Evolutionary conservation across 2,329 filamentous ascomycete genomes (phyloP).

Genomic region (Botrytis byssoidea): DNA sequence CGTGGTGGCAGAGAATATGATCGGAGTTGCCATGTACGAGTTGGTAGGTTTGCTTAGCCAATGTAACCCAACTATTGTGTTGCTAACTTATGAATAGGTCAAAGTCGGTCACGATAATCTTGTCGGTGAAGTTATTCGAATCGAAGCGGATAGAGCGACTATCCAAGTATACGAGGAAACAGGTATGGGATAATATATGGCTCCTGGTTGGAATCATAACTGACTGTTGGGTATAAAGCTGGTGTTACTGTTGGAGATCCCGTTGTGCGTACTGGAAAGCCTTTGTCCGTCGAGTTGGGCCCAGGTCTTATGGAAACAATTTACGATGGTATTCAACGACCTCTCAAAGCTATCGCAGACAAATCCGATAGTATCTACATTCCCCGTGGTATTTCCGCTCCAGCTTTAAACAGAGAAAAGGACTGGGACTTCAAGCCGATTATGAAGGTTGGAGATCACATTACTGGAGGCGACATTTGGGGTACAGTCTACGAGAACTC

Average conservation of each 20-base stretch:
- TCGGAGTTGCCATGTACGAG: slow-evolving; percentile 99
- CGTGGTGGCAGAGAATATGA: slow-evolving; percentile 96
- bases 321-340: slow-evolving; percentile 98
- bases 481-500: slow-evolving; percentile 95
- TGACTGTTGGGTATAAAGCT: slow-evolving; percentile 51
- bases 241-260: slow-evolving; percentile 96
- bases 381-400: slow-evolving; percentile 85
- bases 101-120: slow-evolving; percentile 89
- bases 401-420: slow-evolving; percentile 83
- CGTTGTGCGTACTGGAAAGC: slow-evolving; percentile 86
- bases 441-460: slow-evolving; percentile 94
- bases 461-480: slow-evolving; percentile 94
- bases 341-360: slow-evolving; percentile 79
- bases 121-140: slow-evolving; percentile 96
- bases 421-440: slow-evolving; percentile 95
- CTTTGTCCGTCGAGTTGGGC: slow-evolving; percentile 93
- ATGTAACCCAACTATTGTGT: neutral
- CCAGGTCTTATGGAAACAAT: slow-evolving; percentile 98
- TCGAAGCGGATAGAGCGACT: slow-evolving; percentile 91
- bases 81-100: slow-evolving; percentile 57
- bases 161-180: slow-evolving; percentile 99
- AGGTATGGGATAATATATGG: slow-evolving; percentile 53
- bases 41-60: slow-evolving; percentile 50
- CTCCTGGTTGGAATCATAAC: neutral
- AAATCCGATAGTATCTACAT: slow-evolving; percentile 91